Base-by-base conservation (phyloP, 1,139 yeast species). In the Blastobotrys buckinghamii region DNA sequence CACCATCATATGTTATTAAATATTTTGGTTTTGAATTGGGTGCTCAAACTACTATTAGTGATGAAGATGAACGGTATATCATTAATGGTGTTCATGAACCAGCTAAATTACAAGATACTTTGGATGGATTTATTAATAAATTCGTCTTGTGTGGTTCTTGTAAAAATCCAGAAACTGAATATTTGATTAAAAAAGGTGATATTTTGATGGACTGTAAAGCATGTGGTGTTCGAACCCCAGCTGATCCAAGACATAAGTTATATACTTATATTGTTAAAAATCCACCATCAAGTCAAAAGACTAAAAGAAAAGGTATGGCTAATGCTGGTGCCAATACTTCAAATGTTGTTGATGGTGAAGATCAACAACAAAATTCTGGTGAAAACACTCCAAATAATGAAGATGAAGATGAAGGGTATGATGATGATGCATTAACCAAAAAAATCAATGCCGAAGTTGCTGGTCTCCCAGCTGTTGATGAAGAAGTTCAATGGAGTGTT, bases 81-180 rank as follows among this genome's bases (percentile, higher is more conserved):
- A 95, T 92, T 54, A 92, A 94, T 67, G 99, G 99, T 71, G 89
- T 82, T 45, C 99, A 94, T 66, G 96, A 88, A 63, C 82, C 94
- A 45, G 75, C 76, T 55, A 92, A 88, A 71, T 78, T 92, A 61
- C 99, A 92, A 74, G 98, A 92, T 65, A 79, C 87, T 36, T 76
- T 92, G 62, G 99, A 92, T 68, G 96, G 95, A 3, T 92, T 94
- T 71, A 92, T 92, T 72, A 76, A 75, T 72, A 89, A 84, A 71
- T 94, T 89, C 66, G 97, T 92, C 53, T 78, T 92, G 50, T 92
- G 99, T 78, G 92, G 86, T 32, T 78, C 88, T 53, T 92, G 99
- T 77, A 86, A 86, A 75, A 92, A 92, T 72, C 99, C 99, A 32
- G 99, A 92, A 72, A 92, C 99, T 36, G 97, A 88, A 64, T 83